Evolutionary conservation across 768 basidiomycete genomes (phyloP).

Genomic region (Sistotremastrum suecicum): DNA sequence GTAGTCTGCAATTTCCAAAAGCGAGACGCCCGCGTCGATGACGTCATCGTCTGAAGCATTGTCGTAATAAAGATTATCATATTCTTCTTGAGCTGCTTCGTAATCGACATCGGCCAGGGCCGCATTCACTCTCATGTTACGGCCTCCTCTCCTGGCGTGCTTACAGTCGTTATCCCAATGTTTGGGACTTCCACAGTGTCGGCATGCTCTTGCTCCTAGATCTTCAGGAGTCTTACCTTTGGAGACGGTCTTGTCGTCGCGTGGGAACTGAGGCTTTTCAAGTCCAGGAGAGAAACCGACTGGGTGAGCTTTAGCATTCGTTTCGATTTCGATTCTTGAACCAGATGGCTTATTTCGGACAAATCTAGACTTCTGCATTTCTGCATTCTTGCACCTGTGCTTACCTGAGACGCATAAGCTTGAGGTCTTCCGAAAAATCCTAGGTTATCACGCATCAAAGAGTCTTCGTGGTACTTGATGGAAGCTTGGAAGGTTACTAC

Average conservation of each 20-base stretch:
- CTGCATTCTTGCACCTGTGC: no score
- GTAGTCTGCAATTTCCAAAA: no score
- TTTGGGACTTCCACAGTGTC: conserved; percentile 20
- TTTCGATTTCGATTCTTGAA: no score
- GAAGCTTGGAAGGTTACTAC: conserved; percentile 8
- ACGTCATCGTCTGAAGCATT: conserved; percentile 6
- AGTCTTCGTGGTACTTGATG: conserved; percentile 12
- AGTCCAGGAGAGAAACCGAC: no score
- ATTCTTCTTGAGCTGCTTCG: conserved; percentile 16
- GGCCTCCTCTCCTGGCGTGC: conserved; percentile 12
- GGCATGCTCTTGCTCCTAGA: conserved; percentile 17
- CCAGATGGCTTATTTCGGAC: no score
- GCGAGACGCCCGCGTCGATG: no score
- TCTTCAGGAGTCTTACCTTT: conserved; percentile 9
- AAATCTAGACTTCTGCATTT: no score
- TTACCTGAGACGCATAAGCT: no score
- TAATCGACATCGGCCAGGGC: conserved; percentile 4
- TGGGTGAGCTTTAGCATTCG: no score
- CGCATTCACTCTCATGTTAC: conserved; percentile 8
- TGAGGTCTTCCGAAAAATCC: background rate
- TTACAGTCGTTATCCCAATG: conserved; percentile 23
- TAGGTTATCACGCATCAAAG: conserved; percentile 1
- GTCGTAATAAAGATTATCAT: conserved; percentile 14
- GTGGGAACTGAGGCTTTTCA: no score
- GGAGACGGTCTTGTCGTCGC: no score